Evolutionary conservation across 495 filamentous ascomycete genomes (phyloP), one percentile per base, ranked within the genome.

Genomic region (Cercophora sp.): DNA sequence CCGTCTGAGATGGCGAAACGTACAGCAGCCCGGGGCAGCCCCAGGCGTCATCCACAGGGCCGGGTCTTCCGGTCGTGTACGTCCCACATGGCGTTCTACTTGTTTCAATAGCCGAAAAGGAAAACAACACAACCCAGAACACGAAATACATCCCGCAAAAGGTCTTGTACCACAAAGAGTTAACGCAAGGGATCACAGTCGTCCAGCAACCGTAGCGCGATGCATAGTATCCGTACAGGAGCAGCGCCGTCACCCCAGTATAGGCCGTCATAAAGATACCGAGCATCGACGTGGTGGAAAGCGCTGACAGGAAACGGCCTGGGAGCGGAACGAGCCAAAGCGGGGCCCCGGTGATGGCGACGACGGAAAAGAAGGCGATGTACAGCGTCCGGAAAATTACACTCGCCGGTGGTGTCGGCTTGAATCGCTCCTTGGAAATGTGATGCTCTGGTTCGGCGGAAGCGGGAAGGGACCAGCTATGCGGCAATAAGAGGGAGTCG

Each of bases 141-240:
- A 35, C 20, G 24, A 34, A 29, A 22, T 48, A 32, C 13, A 44
- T 32, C 16, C 42, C 5, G 20, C 41, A 55, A 8, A 40, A 37
- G 1, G 39, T 41, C 16, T 58, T 47, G 23, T 55, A 61, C 55
- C 32, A 57, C 10, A 13, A 16, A 4, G 35, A 44, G 25, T 25
- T 34, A 13, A 46, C 57, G 10, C 50, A 57, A 11, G 55, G 54
- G 23, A 55, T 59, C 18, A 57, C 20, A 4, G 54, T 54, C 18
- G 54, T 37, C 24, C 19, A 43, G 16, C 23, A 43, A 15, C 40
- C 55, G 27, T 34, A 10, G 11, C 50, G 44, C 16, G 47, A 6
- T 15, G 46, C 34, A 16, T 57, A 57, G 31, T 51, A 60, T 4
- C 36, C 36, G 23, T 53, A 60, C 1, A 52, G n/a, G 5, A 5